Conservation (phyloP, 163 green algal genomes). For the Scenedesmus sp. region DNA sequence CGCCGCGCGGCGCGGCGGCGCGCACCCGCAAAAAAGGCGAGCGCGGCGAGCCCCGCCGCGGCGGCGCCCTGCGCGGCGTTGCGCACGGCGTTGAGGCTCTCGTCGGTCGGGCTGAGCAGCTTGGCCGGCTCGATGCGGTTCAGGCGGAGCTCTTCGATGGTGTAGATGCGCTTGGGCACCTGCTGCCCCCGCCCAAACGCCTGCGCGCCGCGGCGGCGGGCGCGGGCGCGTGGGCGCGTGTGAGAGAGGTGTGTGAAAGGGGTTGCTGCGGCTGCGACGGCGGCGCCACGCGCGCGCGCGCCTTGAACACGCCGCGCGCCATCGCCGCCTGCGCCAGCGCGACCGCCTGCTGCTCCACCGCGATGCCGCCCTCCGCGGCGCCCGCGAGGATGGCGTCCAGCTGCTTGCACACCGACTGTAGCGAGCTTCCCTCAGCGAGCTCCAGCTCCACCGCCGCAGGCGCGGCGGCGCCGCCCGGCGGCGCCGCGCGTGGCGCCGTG, state of each 20-base stretch:
- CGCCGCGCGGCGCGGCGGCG: too few relatives aligned
- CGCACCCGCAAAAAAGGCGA: conserved; percentile 45
- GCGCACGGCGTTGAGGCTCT: conserved; percentile 55
- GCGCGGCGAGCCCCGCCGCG: conserved; percentile 56
- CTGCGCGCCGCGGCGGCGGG: conserved; percentile 1
- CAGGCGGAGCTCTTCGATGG: conserved; percentile 90
- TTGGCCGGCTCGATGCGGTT: conserved; percentile 75
- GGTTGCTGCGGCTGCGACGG: not conserved
- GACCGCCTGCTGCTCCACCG: conserved; percentile 40
- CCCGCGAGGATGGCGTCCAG: conserved; percentile 28
- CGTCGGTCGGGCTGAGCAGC: conserved; percentile 52
- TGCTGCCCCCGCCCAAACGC: conserved; percentile 48
- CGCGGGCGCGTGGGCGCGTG: not conserved
- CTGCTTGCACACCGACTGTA: conserved; percentile 28
- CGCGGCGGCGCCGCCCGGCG: too few relatives aligned
- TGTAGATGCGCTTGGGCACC: conserved; percentile 85
- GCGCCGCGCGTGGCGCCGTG: too few relatives aligned
- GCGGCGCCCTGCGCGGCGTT: conserved; percentile 50
- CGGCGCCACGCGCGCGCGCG: not conserved
- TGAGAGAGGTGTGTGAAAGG: not conserved
- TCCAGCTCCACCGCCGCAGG: too few relatives aligned
- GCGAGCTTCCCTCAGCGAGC: conserved; percentile 24
- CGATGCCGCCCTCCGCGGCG: conserved; percentile 1
- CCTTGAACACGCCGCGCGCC: conserved; percentile 37
- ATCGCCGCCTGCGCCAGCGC: conserved; percentile 2